Percentiles rank a stretch among this genome's conserved stretches.
phyloP scores from a whole-genome alignment of 768 basidiomycete genomes.

The Boletellus emodensis region DNA sequence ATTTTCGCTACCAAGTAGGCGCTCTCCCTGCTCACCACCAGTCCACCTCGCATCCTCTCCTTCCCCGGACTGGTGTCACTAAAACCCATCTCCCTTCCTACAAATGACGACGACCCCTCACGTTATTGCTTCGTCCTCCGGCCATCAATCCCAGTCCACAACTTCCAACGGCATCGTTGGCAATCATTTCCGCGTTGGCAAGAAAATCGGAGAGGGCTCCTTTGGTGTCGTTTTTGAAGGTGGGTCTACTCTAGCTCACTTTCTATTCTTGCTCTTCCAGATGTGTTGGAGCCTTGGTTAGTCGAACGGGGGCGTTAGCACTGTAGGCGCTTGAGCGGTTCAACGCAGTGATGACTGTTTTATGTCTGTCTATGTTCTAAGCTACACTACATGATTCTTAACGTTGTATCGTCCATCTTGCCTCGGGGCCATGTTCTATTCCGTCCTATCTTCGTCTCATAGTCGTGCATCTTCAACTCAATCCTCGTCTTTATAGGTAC shows the following conservation, averaged over 20 bases:
- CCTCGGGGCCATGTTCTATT: conserved; percentile 1
- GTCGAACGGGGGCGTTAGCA: conserved; percentile 2
- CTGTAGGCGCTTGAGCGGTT: conserved; percentile 12
- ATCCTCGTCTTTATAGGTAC: conserved; percentile 49
- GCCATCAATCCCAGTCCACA: conserved; percentile 60
- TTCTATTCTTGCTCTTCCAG: background rate
- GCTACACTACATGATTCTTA: conserved; percentile 4
- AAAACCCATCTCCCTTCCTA: conserved; percentile 1
- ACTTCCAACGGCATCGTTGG: conserved; percentile 73
- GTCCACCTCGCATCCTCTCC: conserved; percentile 21
- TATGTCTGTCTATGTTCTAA: conserved; percentile 4
- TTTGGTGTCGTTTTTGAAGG: conserved; percentile 98
- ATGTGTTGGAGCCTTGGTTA: background rate
- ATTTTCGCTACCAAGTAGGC: conserved; percentile 24
- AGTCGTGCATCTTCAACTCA: conserved; percentile 10
- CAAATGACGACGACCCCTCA: conserved; percentile 81
- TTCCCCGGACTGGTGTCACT: conserved; percentile 30
- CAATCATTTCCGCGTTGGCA: conserved; percentile 83
- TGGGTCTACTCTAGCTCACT: conserved; percentile 32
- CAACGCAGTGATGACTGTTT: conserved; percentile 2
- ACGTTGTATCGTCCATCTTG: conserved; percentile 4
- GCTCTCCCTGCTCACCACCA: conserved; percentile 22
- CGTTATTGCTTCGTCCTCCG: conserved; percentile 76
- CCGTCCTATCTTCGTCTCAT: background rate
- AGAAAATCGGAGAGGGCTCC: conserved; percentile 99